Evolutionary conservation across 1,139 yeast genomes (phyloP), one percentile per base, ranked within the genome.

Genomic region (Protomyces gravidus): DNA sequence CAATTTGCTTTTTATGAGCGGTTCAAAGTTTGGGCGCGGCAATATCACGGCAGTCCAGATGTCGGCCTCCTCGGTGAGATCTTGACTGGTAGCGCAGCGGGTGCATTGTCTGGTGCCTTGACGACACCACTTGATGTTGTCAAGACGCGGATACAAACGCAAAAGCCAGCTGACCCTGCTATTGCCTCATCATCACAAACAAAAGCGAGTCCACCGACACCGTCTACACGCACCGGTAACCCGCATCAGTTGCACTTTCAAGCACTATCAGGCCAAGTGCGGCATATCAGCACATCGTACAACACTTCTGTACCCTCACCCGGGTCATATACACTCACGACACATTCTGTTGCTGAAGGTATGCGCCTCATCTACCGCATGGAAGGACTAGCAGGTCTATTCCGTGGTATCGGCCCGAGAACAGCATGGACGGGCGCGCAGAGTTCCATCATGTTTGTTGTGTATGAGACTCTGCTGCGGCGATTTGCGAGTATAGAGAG

Each of bases 401-500:
- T 92, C 72, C 82, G 92, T 39, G 98, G 98, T 1, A 96, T 94
- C 9, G 97, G 97, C 0, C 98, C 98, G 0, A 77, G 98, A 64
- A 84, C 90, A 65, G 87, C 92, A 6, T 92, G 98, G 98, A 90
- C 98, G 0, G 89, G 96, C 65, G 78, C 90, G 15, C 98, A 92
- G 71, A 88, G 96, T 71, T 87, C 96, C 64, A 86, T 92, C 61
- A 92, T 94, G 98, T 78, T 94, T 65, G 76, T 92, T 64, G 76
- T 90, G 53, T 92, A 92, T 73, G 98, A 92, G 68, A 67, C 48
- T 32, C 62, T 66, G 40, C 51, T 66, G 40, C 59, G 59, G 49
- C 55, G 56, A 11, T 60, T 66, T 55, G 63, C 64, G 21, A 63
- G 50, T 7, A 28, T 51, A n/a, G 61, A 60, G 17, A 48, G 45